Base-by-base conservation (phyloP, 352 stramenopile species). In the Achlya hypogyna region DNA sequence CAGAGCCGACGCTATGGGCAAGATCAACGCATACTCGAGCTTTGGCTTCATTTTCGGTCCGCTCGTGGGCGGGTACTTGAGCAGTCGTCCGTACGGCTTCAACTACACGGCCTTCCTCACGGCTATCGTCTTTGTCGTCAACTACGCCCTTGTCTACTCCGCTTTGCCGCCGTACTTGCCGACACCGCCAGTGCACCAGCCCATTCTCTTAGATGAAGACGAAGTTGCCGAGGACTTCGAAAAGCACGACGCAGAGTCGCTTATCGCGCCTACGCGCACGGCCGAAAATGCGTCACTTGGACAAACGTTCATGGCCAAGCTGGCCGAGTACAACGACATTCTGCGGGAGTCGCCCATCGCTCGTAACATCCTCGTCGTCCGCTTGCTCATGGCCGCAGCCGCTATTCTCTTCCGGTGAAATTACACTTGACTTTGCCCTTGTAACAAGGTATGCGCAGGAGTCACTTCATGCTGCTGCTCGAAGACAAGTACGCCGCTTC, bases 401-500 rank as follows among this genome's bases (percentile, higher is more conserved):
- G 81, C 79, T 38, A 87, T 93, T 65, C 58, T 93, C 23, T 91
- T 89, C 40, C 80, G 84, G 40, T 63, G 47, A 5, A 23, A 27
- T 16, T n/a, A n/a, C n/a, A n/a, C n/a, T 60, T 60, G 16, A 60
- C 9, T 34, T 34, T 9, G 9, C 10, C 14, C 12, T 34, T 12
- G n/a, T 18, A n/a, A n/a, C 20, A 14, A 40, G 9, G 1, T 23
- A n/a, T 40, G 20, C n/a, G 51, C 53, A 63, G 63, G 31, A 88
- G 82, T 16, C 84, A 93, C 49, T 93, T 93, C 34, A 86, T 81
- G 9, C 75, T 81, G 51, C 63, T 93, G 40, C 71, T 93, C 2
- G 82, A 93, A 71, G 84, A 89, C 65, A 93, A 93, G 69, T 91
- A 89, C 32, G 74, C 72, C n/a, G 80, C 82, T 64, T 79, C 88